Percentiles rank a stretch among this genome's conserved stretches.
Evolutionary conservation across 768 basidiomycete genomes (phyloP).

Genomic region (Tylopilus balloui): DNA sequence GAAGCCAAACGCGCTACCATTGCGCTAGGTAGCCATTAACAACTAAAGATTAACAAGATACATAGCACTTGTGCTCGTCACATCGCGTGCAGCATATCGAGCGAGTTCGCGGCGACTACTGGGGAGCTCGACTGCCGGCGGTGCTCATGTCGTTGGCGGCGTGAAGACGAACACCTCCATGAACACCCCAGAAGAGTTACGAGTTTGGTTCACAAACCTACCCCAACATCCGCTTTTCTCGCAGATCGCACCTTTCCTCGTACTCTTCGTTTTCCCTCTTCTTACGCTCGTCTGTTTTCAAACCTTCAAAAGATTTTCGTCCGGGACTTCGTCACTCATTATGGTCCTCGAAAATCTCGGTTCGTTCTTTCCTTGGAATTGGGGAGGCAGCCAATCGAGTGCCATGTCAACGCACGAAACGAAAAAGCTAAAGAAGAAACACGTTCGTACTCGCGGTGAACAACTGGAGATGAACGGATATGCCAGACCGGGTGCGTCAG

Average conservation of each 20-base stretch:
- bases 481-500: slow-evolving; percentile 27
- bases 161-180: slow-evolving; percentile 35
- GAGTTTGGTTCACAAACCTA: slow-evolving; percentile 38
- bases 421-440: slow-evolving; percentile 48
- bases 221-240: slow-evolving; percentile 39
- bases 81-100: slow-evolving; percentile 9
- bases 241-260: slow-evolving; percentile 54
- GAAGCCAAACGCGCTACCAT: slow-evolving; percentile 97
- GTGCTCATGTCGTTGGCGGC: slow-evolving; percentile 29
- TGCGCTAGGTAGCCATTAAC: slow-evolving; percentile 73
- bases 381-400: slow-evolving; percentile 37
- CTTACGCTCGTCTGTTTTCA: slow-evolving; percentile 30
- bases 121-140: slow-evolving; percentile 12
- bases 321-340: slow-evolving; percentile 21
- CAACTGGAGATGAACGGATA: slow-evolving; percentile 46
- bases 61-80: not conserved
- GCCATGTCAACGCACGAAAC: slow-evolving; percentile 29
- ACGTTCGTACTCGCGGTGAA: slow-evolving; percentile 49
- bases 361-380: slow-evolving; percentile 60
- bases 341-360: slow-evolving; percentile 61
- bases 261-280: slow-evolving; percentile 45
- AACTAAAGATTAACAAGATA: accelerated
- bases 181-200: slow-evolving; percentile 41
- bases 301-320: slow-evolving; percentile 31
- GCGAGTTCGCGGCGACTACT: slow-evolving; percentile 20